Base-by-base conservation (phyloP, 2,329 filamentous ascomycete species). In the Ophiostoma quercus region DNA sequence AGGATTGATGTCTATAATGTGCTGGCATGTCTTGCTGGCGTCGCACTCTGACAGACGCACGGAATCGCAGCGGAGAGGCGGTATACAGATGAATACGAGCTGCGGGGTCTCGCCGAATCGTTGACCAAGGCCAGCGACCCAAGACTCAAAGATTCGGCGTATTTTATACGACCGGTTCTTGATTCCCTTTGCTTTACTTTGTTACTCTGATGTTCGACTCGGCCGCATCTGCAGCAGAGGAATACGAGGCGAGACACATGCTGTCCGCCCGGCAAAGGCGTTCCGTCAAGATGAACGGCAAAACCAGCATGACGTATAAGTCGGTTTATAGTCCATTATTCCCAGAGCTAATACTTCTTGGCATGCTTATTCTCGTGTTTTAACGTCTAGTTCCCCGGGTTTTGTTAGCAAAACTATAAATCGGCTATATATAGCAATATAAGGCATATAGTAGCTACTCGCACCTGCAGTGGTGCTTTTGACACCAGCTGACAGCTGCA, bases 71-170 rank as follows among this genome's bases (percentile, higher is more conserved):
- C 12, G 51, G n/a, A 25, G 51, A 29, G 51, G n/a, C 51, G 51
- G 51, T 57, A 57, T 57, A 57, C n/a, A 57, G 22, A 57, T 62
- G 57, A 19, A 62, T 62, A 62, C 25, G 57, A 62, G 57, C 57
- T 62, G 57, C 57, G 57, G 57, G 57, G 57, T 19, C 16, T 62
- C 25, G 6, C 25, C 25, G 57, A 62, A n/a, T 19, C 25, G 25
- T 29, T 29, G 25, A 29, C 25, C 25, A 29, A 29, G 25, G 25
- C 25, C 25, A 29, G 25, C 25, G 25, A 29, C 25, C 25, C 25
- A 29, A 29, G 25, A 29, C 25, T 34, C 34, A 34, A 41, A 41
- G 39, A 41, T 14, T 57, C 51, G 51, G 51, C 22, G 51, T 57
- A 7, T 19, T 57, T 25, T 25, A 57, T 57, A 25, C 51, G 51